Evolutionary conservation across 805 yeast species (phyloP).

Genomic region (Lipomyces kockii): DNA sequence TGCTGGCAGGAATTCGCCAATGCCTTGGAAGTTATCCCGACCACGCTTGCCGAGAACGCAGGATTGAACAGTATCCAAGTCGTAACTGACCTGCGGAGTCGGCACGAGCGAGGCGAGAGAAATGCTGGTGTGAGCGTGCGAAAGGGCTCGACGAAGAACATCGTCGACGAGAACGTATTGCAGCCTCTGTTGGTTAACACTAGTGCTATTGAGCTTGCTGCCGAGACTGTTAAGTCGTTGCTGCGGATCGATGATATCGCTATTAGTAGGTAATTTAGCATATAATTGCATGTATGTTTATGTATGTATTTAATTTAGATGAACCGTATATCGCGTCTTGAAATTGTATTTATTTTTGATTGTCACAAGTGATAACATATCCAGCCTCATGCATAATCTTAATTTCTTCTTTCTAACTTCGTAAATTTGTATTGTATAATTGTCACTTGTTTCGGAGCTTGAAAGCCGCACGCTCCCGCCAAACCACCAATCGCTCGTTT

Average conservation of each 20-base stretch:
- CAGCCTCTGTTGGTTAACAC: constrained; percentile 96
- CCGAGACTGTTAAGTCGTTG: constrained; percentile 95
- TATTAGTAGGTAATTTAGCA: constrained; percentile 65
- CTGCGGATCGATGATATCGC: constrained; percentile 97
- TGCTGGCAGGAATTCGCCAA: constrained; percentile 91
- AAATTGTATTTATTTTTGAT: no score
- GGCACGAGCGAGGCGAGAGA: constrained; percentile 87
- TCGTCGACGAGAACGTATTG: constrained; percentile 89
- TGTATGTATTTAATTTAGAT: no score
- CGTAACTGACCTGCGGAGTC: constrained; percentile 87
- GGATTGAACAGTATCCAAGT: constrained; percentile 90
- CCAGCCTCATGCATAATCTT: no score
- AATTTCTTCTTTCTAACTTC: no score
- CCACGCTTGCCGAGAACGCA: constrained; percentile 93
- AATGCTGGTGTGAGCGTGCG: constrained; percentile 96
- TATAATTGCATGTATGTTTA: no score
- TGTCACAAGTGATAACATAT: no score
- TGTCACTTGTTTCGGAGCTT: no score
- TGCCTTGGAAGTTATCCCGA: constrained; percentile 90
- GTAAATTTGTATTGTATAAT: no score
- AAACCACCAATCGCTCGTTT: not conserved
- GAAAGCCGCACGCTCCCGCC: not conserved
- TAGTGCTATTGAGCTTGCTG: constrained; percentile 90
- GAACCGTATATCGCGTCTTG: no score
- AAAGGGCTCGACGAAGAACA: constrained; percentile 89